Conservation (phyloP, 2,329 filamentous ascomycete genomes). For the Microdochium bolleyi region DNA sequence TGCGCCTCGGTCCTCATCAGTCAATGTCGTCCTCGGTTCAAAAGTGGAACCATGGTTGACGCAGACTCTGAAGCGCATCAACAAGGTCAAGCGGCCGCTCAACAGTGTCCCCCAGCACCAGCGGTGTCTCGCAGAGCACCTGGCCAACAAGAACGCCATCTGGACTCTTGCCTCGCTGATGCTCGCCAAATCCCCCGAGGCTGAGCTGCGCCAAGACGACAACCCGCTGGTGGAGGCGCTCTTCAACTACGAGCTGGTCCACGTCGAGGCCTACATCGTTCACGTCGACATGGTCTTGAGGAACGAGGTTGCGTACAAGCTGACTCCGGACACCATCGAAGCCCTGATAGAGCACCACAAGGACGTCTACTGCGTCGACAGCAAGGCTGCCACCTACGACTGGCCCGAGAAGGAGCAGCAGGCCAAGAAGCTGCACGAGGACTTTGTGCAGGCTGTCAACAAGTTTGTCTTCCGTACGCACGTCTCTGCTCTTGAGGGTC, state of each 20-base stretch:
- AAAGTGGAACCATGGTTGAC: slow-evolving; percentile 97
- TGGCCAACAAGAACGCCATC: slow-evolving; percentile 83
- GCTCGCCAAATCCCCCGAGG: slow-evolving; percentile 80
- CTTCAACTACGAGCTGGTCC: slow-evolving; percentile 87
- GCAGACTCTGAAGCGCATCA: slow-evolving; percentile 92
- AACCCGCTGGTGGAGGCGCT: slow-evolving; percentile 80
- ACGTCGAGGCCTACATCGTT: slow-evolving; percentile 95
- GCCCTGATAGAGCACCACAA: slow-evolving; percentile 91
- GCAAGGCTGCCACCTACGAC: slow-evolving; percentile 80
- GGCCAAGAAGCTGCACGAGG: slow-evolving; percentile 93
- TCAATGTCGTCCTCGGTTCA: slow-evolving; percentile 87
- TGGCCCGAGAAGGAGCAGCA: slow-evolving; percentile 97
- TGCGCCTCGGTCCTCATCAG: slow-evolving; percentile 79
- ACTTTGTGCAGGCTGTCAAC: slow-evolving; percentile 94
- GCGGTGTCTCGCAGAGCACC: slow-evolving; percentile 86
- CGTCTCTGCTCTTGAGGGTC: slow-evolving; percentile 81
- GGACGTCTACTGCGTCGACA: slow-evolving; percentile 86
- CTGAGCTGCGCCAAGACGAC: slow-evolving; percentile 73
- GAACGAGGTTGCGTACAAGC: slow-evolving; percentile 96
- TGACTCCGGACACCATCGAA: slow-evolving; percentile 91
- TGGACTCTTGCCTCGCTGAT: slow-evolving; percentile 93
- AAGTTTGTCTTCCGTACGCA: slow-evolving; percentile 91
- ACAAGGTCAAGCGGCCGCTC: slow-evolving; percentile 89
- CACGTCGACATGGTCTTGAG: slow-evolving; percentile 98
- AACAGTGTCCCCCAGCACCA: slow-evolving; percentile 97